Evolutionary conservation across 2,329 filamentous ascomycete species (phyloP).

Genomic region (Chaetothyriales sp.): DNA sequence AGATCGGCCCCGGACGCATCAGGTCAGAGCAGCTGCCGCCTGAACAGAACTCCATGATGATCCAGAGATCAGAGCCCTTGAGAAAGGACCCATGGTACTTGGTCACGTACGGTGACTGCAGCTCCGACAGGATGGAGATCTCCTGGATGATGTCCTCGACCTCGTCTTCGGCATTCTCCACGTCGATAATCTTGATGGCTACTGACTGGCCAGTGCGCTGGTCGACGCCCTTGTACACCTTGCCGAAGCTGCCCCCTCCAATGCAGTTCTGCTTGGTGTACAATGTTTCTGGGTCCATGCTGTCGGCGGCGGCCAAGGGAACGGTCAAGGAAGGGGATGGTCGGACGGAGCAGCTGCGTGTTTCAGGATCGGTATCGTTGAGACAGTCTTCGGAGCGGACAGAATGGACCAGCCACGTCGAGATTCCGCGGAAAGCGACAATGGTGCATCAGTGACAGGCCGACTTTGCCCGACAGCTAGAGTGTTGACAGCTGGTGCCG

Average conservation of each 20-base stretch:
- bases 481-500: neutral
- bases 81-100: constrained; percentile 96
- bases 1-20: constrained; percentile 81
- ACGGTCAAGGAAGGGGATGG: neutral
- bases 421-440: neutral
- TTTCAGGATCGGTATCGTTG: neutral
- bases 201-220: constrained; percentile 85
- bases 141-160: constrained; percentile 99
- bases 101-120: constrained; percentile 91
- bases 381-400: neutral
- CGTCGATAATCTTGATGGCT: constrained; percentile 96
- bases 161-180: constrained; percentile 97
- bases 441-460: neutral
- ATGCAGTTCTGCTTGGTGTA: constrained; percentile 91
- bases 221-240: constrained; percentile 97
- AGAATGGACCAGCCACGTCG: neutral
- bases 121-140: constrained; percentile 89
- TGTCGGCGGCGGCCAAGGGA: neutral
- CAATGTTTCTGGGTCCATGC: constrained; percentile 68
- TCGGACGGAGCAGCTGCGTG: neutral
- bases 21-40: constrained; percentile 91
- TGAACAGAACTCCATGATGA: constrained; percentile 98
- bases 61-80: constrained; percentile 94
- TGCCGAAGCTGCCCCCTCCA: constrained; percentile 93
- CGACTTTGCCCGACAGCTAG: neutral